Conservation (phyloP, 2,329 filamentous ascomycete genomes). For the Periglandula ipomoeae region DNA sequence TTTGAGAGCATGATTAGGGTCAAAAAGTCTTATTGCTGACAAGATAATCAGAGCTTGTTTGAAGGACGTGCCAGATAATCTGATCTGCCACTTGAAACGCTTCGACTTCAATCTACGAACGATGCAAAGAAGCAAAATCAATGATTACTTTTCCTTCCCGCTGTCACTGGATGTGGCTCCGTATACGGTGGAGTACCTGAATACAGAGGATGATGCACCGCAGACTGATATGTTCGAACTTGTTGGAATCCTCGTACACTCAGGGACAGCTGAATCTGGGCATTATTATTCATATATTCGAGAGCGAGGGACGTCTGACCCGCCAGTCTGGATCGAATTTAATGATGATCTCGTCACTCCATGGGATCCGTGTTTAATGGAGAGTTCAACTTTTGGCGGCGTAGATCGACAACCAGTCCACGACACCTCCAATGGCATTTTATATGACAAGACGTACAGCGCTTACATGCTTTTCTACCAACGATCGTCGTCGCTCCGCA, state of each 20-base stretch:
- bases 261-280: conserved; percentile 84
- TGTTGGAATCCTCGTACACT: conserved; percentile 90
- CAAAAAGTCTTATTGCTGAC: conserved; percentile 8
- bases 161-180: conserved; percentile 73
- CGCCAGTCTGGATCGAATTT: conserved; percentile 73
- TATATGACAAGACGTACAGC: conserved; percentile 65
- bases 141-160: conserved; percentile 89
- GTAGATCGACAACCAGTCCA: conserved; percentile 39
- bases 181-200: conserved; percentile 81
- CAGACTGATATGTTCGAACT: conserved; percentile 75
- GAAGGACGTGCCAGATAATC: conserved; percentile 84
- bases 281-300: conserved; percentile 97
- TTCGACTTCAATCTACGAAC: conserved; percentile 75
- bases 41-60: conserved; percentile 60
- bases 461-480: conserved; percentile 99
- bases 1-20: background rate
- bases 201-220: conserved; percentile 42
- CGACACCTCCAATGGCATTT: conserved; percentile 30
- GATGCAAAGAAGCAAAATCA: conserved; percentile 82
- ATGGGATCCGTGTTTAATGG: conserved; percentile 68
- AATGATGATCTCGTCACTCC: conserved; percentile 77
- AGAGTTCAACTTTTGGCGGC: conserved; percentile 73
- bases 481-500: conserved; percentile 56
- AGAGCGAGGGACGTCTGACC: conserved; percentile 53
- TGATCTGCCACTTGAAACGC: conserved; percentile 90